These are phyloP conservation scores for Tetradesmus obliquus DNA, from an alignment of 139 green algal genomes.

Conservation along the genomic window DNA sequence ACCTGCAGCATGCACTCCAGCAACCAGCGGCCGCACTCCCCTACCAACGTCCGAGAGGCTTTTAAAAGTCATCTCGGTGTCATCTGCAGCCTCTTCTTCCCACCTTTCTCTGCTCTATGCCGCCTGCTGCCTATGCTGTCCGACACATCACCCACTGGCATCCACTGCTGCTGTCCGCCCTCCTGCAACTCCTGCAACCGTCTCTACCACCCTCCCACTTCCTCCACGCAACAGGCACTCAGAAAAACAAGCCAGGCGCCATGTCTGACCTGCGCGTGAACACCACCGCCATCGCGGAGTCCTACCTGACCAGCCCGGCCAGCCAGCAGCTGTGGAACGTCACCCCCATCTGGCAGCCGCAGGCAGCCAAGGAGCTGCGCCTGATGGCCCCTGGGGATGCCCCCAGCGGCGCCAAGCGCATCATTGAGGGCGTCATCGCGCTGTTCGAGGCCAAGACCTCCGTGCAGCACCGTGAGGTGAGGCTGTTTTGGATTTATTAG, in stretches of 20 bases:
- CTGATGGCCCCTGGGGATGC: background rate
- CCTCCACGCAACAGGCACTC: background rate
- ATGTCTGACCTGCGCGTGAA: slow-evolving; percentile 43
- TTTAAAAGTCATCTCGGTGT: too few species aligned
- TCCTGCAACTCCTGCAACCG: background rate
- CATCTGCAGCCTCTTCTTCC: too few species aligned
- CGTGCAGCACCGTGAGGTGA: slow-evolving; percentile 28
- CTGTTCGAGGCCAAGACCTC: slow-evolving; percentile 38
- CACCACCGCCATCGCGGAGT: slow-evolving; percentile 16
- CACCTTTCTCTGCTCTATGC: too few species aligned
- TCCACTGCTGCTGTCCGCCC: too few species aligned
- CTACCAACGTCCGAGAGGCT: too few species aligned
- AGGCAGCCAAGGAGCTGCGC: background rate
- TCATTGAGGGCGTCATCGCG: slow-evolving; percentile 28
- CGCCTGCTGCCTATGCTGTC: too few species aligned
- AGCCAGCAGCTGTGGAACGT: slow-evolving; percentile 28
- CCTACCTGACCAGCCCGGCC: slow-evolving; percentile 1
- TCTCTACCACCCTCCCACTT: background rate
- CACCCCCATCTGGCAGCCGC: slow-evolving; percentile 6
- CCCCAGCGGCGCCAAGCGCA: background rate
- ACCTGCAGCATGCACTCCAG: background rate
- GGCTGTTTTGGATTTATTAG: background rate
- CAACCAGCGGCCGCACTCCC: background rate
- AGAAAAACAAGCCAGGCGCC: background rate
- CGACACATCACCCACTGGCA: too few species aligned